Evolutionary conservation across 371 early-diverging fungal species (phyloP), one percentile per base, ranked within the genome.

Genomic region (Mortierella sp.): DNA sequence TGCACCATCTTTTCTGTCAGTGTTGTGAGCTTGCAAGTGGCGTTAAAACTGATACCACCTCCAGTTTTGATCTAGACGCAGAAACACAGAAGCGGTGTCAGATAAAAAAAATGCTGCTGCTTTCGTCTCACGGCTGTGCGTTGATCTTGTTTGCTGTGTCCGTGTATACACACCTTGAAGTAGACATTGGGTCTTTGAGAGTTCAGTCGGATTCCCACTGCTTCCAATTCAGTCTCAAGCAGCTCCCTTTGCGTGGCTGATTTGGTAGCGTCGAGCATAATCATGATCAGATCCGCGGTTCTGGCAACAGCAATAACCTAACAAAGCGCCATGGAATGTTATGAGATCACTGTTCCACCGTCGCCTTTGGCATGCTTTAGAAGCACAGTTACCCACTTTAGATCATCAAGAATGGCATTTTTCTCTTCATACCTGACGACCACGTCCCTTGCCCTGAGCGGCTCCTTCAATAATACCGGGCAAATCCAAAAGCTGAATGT

Each of bases 381-480:
- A n/a, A n/a, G n/a, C n/a, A n/a, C n/a, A n/a, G n/a, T n/a, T n/a
- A n/a, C n/a, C n/a, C n/a, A n/a, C n/a, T n/a, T n/a, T n/a, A n/a
- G n/a, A n/a, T n/a, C n/a, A n/a, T n/a, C n/a, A n/a, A n/a, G n/a
- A 24, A 23, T 5, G 23, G n/a, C 32, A 15, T 39, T 34, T 48
- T 53, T 17, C 42, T 48, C 23, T 15, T 8, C 30, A 54, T 28
- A 99, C 99, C 82, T 96, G 96, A 79, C 95, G 89, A 82, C 99
- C 99, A 82, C 99, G 92, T 80, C 99, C 99, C 79, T 98, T 98
- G 60, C 99, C 99, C 79, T 99, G 97, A 67, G 98, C 93, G 55
- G 99, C 99, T 59, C 99, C 99, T 81, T 99, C 99, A 68, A 99
- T 98, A 85, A 99, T 90, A 82, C 91, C 91, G 21, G 91, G 91